Percentiles rank a stretch among this genome's conserved stretches.
Conservation (phyloP, 23 red algal species). For the Chondrus crispus region DNA sequence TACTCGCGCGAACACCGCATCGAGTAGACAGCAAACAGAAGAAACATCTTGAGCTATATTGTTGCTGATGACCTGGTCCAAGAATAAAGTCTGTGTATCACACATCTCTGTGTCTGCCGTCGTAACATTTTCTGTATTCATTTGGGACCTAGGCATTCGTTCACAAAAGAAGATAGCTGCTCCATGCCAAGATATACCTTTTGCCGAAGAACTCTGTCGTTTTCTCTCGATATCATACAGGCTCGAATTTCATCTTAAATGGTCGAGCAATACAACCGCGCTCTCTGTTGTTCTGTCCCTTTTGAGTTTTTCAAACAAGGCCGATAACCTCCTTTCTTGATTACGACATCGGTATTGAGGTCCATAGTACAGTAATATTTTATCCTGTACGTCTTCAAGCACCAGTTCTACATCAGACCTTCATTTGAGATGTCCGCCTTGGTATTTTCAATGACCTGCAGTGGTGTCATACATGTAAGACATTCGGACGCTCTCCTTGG, state of each 20-base stretch:
- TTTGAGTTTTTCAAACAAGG: background rate
- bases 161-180: background rate
- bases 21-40: background rate
- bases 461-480: background rate
- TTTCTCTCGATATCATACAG: background rate
- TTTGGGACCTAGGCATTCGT: background rate
- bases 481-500: background rate
- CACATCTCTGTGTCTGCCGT: background rate
- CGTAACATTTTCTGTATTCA: background rate
- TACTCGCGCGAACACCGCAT: background rate
- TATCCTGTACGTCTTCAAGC: background rate
- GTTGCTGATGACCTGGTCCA: background rate
- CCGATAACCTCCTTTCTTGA: background rate
- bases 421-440: background rate
- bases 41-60: background rate
- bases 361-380: background rate
- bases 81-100: background rate
- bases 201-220: background rate
- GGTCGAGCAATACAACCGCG: background rate
- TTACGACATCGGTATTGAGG: background rate
- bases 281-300: background rate
- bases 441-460: background rate
- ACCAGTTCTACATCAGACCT: background rate
- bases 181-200: conserved; percentile 1
- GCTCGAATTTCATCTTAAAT: conserved; percentile 32